A percentile compares a stretch with the other conserved stretches of the same genome.
Evolutionary conservation across 2,329 filamentous ascomycete genomes (phyloP).

Genomic region (Ophiostoma ulmi): DNA sequence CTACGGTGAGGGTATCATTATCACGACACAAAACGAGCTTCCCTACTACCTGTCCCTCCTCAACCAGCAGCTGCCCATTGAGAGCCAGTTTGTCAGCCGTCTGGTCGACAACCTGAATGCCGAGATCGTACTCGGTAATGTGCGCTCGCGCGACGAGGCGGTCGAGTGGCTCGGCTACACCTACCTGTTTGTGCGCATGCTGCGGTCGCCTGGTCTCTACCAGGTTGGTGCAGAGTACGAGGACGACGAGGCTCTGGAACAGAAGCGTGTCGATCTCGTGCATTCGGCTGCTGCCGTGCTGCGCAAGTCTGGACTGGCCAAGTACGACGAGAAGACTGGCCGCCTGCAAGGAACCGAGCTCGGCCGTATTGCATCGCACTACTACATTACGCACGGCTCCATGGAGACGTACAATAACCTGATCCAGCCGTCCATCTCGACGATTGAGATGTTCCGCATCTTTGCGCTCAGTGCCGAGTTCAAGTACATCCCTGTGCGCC

Average conservation of each 20-base stretch:
- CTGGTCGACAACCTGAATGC: constrained; percentile 95
- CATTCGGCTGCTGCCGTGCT: constrained; percentile 87
- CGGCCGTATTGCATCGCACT: constrained; percentile 92
- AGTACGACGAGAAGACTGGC: constrained; percentile 92
- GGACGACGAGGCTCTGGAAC: constrained; percentile 83
- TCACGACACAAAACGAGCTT: constrained; percentile 90
- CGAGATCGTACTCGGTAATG: constrained; percentile 89
- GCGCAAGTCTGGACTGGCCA: constrained; percentile 81
- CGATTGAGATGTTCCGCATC: constrained; percentile 93
- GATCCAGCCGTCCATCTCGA: constrained; percentile 85
- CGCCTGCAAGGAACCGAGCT: constrained; percentile 87
- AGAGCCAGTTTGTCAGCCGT: constrained; percentile 90
- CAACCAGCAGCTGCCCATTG: constrained; percentile 95
- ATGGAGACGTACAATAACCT: constrained; percentile 97
- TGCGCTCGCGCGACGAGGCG: constrained; percentile 85
- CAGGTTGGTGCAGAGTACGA: constrained; percentile 95
- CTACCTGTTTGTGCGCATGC: constrained; percentile 96
- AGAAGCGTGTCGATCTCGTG: constrained; percentile 94
- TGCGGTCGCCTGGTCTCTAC: constrained; percentile 89
- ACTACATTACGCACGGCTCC: constrained; percentile 93
- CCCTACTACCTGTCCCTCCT: constrained; percentile 95
- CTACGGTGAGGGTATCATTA: constrained; percentile 97
- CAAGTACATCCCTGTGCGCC: constrained; percentile 96
- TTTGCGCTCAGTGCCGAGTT: constrained; percentile 97
- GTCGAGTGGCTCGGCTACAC: constrained; percentile 99